Conservation (phyloP, 2,329 filamentous ascomycete species). For the Fusarium liriodendri region DNA sequence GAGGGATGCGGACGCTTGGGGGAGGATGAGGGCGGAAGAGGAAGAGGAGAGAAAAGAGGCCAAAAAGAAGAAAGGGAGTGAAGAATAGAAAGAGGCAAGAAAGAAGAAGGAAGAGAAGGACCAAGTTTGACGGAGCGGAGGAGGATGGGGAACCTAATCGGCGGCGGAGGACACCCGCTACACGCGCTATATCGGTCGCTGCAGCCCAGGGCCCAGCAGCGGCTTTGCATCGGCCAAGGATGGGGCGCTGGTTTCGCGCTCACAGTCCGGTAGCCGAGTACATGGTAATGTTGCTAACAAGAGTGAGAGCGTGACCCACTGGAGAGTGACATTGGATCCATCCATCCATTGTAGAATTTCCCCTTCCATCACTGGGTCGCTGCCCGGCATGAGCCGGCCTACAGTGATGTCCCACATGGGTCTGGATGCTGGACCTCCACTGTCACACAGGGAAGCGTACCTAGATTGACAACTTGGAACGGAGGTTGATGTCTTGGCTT, state of each 20-base stretch:
- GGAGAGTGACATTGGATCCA: not conserved
- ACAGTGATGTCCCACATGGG: not conserved
- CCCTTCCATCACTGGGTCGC: not conserved
- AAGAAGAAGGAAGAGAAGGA: slow-evolving; percentile 25
- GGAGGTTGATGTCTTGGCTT: not conserved
- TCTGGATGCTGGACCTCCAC: not conserved
- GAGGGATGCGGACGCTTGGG: slow-evolving; percentile 4
- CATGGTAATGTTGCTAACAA: not conserved
- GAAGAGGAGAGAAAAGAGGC: not conserved
- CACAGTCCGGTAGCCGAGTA: not conserved
- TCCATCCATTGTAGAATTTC: slow-evolving; percentile 1
- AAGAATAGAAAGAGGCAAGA: slow-evolving; percentile 13
- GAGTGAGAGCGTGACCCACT: not conserved
- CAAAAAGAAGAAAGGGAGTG: slow-evolving; percentile 10
- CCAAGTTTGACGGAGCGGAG: slow-evolving; percentile 40
- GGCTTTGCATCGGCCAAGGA: slow-evolving; percentile 21
- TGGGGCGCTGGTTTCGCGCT: slow-evolving; percentile 12
- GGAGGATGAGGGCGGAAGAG: slow-evolving; percentile 13
- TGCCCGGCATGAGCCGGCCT: not conserved
- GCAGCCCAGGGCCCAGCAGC: slow-evolving; percentile 22
- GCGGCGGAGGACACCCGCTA: slow-evolving; percentile 17
- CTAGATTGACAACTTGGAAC: not conserved
- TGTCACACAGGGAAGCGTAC: not conserved
- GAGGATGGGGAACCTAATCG: slow-evolving; percentile 27
- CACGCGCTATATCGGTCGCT: slow-evolving; percentile 6